These are phyloP conservation scores for Trichoderma breve DNA, from an alignment of 2,329 filamentous ascomycete species.

Conservation along the genomic window DNA sequence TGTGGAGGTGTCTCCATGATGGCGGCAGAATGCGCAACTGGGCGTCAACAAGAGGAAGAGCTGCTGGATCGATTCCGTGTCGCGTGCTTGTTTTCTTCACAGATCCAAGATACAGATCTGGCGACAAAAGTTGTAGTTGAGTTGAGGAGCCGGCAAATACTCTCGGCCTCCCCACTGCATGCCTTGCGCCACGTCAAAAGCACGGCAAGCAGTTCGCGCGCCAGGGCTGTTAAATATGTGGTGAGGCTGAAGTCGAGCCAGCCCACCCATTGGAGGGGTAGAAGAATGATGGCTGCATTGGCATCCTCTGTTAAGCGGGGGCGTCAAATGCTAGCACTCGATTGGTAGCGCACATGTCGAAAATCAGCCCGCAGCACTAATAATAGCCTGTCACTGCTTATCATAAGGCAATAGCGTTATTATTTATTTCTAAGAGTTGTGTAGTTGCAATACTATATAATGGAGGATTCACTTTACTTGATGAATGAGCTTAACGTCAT, in stretches of 20 bases:
- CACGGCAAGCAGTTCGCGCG: background rate
- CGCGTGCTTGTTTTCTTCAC: background rate
- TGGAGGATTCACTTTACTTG: background rate
- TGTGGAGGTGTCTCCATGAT: constrained; percentile 27
- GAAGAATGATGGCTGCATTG: background rate
- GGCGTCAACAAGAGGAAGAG: background rate
- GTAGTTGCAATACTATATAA: background rate
- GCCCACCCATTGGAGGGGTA: constrained; percentile 9
- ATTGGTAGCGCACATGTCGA: background rate
- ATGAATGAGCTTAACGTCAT: background rate
- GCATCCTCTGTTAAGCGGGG: background rate
- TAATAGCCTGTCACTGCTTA: background rate
- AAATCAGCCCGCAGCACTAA: background rate
- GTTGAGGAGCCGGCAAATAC: background rate
- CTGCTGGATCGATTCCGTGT: background rate
- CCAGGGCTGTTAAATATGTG: background rate
- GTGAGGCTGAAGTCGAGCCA: constrained; percentile 13
- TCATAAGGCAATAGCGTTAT: background rate
- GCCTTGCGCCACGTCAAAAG: background rate
- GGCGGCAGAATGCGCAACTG: background rate
- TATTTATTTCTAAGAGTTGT: background rate
- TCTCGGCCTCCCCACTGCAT: background rate
- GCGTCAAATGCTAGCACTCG: background rate
- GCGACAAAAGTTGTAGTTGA: background rate
- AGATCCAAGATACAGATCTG: background rate